Evolutionary conservation across 768 basidiomycete species (phyloP), one percentile per base, ranked within the genome.

Genomic region (Kwoniella sp.): DNA sequence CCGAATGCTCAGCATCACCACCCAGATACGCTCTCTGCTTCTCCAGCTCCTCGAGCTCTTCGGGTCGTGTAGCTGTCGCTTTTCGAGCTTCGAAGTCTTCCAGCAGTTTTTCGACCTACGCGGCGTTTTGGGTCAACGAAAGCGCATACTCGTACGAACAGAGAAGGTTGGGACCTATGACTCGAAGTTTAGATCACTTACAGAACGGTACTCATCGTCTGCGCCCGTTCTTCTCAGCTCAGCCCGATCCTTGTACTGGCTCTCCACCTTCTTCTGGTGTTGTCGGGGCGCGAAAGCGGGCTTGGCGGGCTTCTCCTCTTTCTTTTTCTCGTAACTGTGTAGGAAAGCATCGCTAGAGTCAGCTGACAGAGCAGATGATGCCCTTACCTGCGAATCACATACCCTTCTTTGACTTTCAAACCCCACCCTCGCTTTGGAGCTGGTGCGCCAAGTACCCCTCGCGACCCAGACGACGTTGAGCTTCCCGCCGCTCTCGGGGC

Each of bases 1-100:
- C 86, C 12, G 91, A 88, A 77, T 94, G 92, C 63, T 90, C 85
- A 47, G 87, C 86, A 77, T 95, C 91, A 38, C 92, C 91, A 20
- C 92, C 92, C 4, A 93, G 86, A 62, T 90, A 91, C 62, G 83
- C 84, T 37, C 92, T 84, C 74, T 91, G 86, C 59, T 87, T 85
- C 60, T 91, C 90, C 20, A 91, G 83, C 89, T 91, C 68, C n/a
- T 56, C 48, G 67, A 63, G 51, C 20, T 60, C 51, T 20, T 58
- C 61, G 30, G 45, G 52, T n/a, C 8, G 11, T 13, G 12, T 47
- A n/a, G 84, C 82, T n/a, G 62, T 72, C n/a, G 84, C 86, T 58
- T 84, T 84, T 41, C 84, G 85, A 70, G 83, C 85, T 80, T 93
- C 88, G 64, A 93, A 93, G 65, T 92, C 90, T 60, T 91, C 89